Evolutionary conservation across 768 basidiomycete genomes (phyloP), one percentile per base, ranked within the genome.

Genomic region (Leccinum uliginosum): DNA sequence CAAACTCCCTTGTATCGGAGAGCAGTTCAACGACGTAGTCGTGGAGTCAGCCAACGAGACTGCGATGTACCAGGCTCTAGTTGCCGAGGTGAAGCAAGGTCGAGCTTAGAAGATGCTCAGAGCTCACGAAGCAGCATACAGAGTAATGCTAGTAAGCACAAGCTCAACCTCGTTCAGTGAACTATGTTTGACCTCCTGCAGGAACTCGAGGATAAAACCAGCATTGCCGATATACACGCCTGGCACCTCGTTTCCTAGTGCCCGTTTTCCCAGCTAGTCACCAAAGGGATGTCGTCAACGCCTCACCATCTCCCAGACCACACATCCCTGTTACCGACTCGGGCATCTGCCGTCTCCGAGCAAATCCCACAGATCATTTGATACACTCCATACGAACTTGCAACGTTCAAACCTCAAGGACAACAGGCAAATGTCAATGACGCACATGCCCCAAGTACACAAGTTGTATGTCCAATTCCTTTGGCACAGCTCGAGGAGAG

Each of bases 1-100:
- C 64, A 98, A 98, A 34, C 63, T 73, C 17, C 56, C 59, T 4
- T 57, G 51, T 15, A 67, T 76, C n/a, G 71, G 73, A 24, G 60
- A 64, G 30, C 72, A 73, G 62, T 73, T 71, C 45, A 57, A 57
- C 38, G 57, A 67, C 3, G 57, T 45, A 1, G 50, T 65, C 38
- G 40, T 62, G 19, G 62, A 59, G 12, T 62, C 59, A 12, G 30
- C 65, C 19, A 64, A 69, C 27, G 67, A 70, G 30, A 58, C 63
- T 12, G 59, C 61, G 27, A 51, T 45, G 48, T 61, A 45, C 62
- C 56, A 61, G 23, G 62, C 56, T 29, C 74, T 75, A 29, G 64
- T 74, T 15, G 62, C 69, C 10, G 74, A 78, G 26, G 72, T 81
- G 75, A 82, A 55, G 60, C 63, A 14, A 62, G 64, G 40, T 43